Percentiles rank a stretch among this genome's conserved stretches.
phyloP scores from a whole-genome alignment of 192 early-diverging fungal species.

The Coemansia guatemalensis region DNA sequence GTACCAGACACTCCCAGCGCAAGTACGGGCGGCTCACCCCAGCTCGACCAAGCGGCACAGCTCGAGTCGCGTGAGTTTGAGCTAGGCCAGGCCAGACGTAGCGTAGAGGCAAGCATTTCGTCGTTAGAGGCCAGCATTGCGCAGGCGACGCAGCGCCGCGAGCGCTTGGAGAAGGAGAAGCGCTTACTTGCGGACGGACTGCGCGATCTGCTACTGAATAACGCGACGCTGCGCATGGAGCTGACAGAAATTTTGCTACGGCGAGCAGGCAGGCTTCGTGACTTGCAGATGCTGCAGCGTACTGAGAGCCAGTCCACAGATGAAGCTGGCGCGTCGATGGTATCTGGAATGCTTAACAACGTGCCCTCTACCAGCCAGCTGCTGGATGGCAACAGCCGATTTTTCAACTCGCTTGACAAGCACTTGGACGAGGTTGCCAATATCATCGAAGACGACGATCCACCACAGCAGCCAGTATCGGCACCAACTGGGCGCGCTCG shows the following conservation, averaged over 20 bases:
- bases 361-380: constrained; percentile 46
- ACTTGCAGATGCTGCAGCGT: constrained; percentile 24
- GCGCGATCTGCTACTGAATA: constrained; percentile 30
- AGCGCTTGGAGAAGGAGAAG: constrained; percentile 31
- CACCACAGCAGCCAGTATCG: constrained; percentile 1
- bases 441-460: constrained; percentile 35
- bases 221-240: constrained; percentile 39
- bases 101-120: constrained; percentile 5
- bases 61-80: neutral
- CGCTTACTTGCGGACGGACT: constrained; percentile 29
- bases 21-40: constrained; percentile 16
- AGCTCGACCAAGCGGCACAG: constrained; percentile 5
- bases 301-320: constrained; percentile 20
- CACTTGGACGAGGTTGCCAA: constrained; percentile 40
- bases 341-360: constrained; percentile 30
- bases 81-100: neutral
- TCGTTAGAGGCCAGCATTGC: constrained; percentile 19
- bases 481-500: constrained; percentile 2
- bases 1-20: neutral
- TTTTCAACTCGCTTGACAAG: constrained; percentile 30
- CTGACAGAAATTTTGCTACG: constrained; percentile 24
- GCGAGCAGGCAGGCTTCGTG: constrained; percentile 34
- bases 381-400: constrained; percentile 35
- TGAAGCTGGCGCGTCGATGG: constrained; percentile 26
- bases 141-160: constrained; percentile 15